Percentiles rank a stretch among this genome's conserved stretches.
Conservation (phyloP, 73 alveolate genomes). For the Stentor coeruleus region DNA sequence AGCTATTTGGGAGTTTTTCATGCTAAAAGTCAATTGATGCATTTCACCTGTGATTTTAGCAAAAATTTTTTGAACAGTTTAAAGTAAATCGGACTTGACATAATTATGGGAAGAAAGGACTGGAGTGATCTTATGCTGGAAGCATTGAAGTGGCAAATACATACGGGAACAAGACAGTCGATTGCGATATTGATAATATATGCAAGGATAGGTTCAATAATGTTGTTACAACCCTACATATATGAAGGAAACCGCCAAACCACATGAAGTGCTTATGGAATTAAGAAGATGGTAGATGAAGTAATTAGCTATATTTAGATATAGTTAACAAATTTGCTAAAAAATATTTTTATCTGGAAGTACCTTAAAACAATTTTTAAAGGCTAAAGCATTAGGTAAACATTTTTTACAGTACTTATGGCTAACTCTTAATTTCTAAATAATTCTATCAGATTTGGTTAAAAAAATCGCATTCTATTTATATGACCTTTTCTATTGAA, state of each 20-base stretch:
- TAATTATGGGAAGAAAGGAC: conserved; percentile 47
- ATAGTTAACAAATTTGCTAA: no score
- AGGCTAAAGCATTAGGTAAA: no score
- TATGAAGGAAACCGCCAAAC: conserved; percentile 52
- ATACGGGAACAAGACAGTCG: conserved; percentile 42
- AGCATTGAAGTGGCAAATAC: conserved; percentile 50
- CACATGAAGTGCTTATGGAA: conserved; percentile 52
- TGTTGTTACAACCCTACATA: conserved; percentile 59
- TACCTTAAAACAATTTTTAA: no score
- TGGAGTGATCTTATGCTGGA: conserved; percentile 50
- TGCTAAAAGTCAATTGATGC: conserved; percentile 49
- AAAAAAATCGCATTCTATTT: no score
- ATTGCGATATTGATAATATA: conserved; percentile 37
- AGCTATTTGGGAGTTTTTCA: conserved; percentile 40
- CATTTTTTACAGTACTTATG: no score
- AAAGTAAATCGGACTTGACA: conserved; percentile 36
- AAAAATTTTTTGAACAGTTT: conserved; percentile 42
- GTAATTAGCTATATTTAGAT: neutral
- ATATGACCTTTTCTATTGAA: no score
- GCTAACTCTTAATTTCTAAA: no score
- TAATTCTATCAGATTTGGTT: no score
- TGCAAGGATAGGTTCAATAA: conserved; percentile 30
- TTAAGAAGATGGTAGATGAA: conserved; percentile 32
- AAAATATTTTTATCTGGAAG: no score
- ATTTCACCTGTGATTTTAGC: conserved; percentile 59